Conservation (phyloP, 1,284 basidiomycete species). For the Heterobasidion parviporum region DNA sequence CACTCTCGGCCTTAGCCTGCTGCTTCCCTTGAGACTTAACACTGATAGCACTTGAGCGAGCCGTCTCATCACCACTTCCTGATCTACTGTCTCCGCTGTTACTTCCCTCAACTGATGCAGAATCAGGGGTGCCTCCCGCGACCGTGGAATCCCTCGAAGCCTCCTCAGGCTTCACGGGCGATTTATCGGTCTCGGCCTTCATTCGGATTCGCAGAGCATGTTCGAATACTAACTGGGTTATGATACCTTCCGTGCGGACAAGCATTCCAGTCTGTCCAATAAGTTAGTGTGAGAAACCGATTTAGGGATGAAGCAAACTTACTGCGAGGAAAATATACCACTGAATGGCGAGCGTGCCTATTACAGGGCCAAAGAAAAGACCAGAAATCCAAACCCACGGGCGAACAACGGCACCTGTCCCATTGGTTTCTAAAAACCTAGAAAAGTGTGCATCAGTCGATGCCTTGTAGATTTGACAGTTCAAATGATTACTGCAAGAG, state of each 20-base stretch:
- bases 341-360: conserved; percentile 30
- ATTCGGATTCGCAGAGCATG: conserved; percentile 49
- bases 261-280: conserved; percentile 21
- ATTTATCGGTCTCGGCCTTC: conserved; percentile 24
- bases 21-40: conserved; percentile 13
- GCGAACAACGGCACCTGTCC: conserved; percentile 26
- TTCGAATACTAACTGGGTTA: conserved; percentile 52
- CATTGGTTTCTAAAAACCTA: conserved; percentile 36
- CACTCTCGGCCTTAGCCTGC: conserved; percentile 1
- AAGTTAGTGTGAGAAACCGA: not conserved
- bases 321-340: conserved; percentile 43
- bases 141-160: conserved; percentile 3
- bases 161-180: not conserved
- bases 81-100: conserved; percentile 1
- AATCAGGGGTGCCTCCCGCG: conserved; percentile 18
- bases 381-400: conserved; percentile 58
- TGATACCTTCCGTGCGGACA: conserved; percentile 37
- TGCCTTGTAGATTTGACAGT: conserved; percentile 1
- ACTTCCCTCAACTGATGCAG: conserved; percentile 14
- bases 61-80: conserved; percentile 10
- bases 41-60: conserved; percentile 5
- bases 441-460: not conserved
- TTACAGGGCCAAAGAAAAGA: conserved; percentile 51
- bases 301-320: conserved; percentile 10
- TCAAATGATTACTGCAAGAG: conserved; percentile 21